phyloP scores from a whole-genome alignment of 1,139 yeast species.

The Saccharomycopsis phalli region DNA sequence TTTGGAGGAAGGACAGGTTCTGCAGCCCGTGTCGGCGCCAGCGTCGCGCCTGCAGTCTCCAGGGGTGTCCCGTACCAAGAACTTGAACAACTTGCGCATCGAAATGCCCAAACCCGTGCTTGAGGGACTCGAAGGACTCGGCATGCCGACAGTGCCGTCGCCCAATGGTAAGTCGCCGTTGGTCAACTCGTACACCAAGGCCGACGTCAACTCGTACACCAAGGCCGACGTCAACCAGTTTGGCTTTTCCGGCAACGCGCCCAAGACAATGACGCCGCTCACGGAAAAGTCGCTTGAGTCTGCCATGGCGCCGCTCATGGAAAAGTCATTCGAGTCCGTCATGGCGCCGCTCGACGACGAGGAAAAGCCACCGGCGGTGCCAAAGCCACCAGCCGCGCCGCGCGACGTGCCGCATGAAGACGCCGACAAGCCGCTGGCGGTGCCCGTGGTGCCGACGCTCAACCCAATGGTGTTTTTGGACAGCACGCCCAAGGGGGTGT shows the following conservation, averaged over 20 bases:
- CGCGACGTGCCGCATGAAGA: constrained; percentile 3
- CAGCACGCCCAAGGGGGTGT: constrained; percentile 14
- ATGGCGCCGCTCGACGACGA: constrained; percentile 1
- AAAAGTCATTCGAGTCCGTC: background rate
- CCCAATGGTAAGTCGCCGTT: constrained; percentile 14
- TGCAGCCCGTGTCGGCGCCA: constrained; percentile 2
- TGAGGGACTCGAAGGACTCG: constrained; percentile 10
- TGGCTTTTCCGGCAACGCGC: constrained; percentile 13
- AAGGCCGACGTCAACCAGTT: constrained; percentile 17
- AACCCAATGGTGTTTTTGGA: constrained; percentile 19
- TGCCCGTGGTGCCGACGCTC: constrained; percentile 10
- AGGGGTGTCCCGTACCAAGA: constrained; percentile 5
- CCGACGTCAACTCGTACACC: too few relatives aligned
- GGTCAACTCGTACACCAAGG: constrained; percentile 9
- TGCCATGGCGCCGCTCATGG: constrained; percentile 6
- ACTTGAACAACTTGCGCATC: constrained; percentile 14
- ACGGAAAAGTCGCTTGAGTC: constrained; percentile 17
- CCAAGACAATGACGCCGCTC: constrained; percentile 19
- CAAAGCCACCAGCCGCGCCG: background rate
- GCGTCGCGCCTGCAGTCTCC: constrained; percentile 8
- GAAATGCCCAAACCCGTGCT: constrained; percentile 17
- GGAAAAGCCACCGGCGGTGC: background rate
- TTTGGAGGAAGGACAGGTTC: constrained; percentile 3
- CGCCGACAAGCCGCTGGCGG: background rate
- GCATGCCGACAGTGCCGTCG: constrained; percentile 1